A percentile compares a stretch with the other conserved stretches of the same genome.
phyloP scores from a whole-genome alignment of 306 rosid genomes.

The Cucurbita maxima region DNA sequence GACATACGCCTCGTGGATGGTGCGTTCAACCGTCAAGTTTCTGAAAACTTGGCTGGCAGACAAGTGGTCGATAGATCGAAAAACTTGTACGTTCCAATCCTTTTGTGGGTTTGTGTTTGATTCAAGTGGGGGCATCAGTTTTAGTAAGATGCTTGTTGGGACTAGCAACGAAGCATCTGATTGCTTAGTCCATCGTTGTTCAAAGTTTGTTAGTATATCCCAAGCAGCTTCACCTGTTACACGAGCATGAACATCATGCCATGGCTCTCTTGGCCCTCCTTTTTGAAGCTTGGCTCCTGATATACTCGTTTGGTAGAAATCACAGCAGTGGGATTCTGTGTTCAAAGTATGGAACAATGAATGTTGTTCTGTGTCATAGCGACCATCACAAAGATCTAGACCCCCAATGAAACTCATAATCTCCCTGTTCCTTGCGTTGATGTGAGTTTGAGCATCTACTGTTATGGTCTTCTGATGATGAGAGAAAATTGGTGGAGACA shows the following conservation, averaged over 20 bases:
- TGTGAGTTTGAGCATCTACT: conserved; percentile 36
- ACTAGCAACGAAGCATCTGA: conserved; percentile 52
- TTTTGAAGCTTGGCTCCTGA: conserved; percentile 49
- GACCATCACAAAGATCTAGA: conserved; percentile 72
- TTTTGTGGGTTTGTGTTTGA: conserved; percentile 21
- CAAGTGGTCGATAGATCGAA: conserved; percentile 66
- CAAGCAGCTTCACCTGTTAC: conserved; percentile 72
- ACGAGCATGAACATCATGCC: conserved; percentile 98
- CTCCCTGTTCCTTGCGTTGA: conserved; percentile 35
- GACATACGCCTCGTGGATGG: conserved; percentile 81
- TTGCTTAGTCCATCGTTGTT: conserved; percentile 85
- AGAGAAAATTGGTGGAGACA: conserved; percentile 61
- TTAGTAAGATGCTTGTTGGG: conserved; percentile 32
- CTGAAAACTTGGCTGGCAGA: conserved; percentile 55
- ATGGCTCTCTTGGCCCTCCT: conserved; percentile 95
- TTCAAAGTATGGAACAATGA: conserved; percentile 56
- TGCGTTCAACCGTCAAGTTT: conserved; percentile 55
- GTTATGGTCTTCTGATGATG: conserved; percentile 85
- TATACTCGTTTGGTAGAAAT: conserved; percentile 72
- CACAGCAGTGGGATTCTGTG: conserved; percentile 36
- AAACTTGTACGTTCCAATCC: conserved; percentile 80
- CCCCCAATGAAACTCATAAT: conserved; percentile 82
- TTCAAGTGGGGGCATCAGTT: conserved; percentile 22
- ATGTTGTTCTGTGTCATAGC: conserved; percentile 78
- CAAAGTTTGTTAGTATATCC: conserved; percentile 76